Percentiles rank a stretch among this genome's conserved stretches.
Conservation (phyloP, 129 eudicot genomes). For the Ambrosia artemisiifolia region DNA sequence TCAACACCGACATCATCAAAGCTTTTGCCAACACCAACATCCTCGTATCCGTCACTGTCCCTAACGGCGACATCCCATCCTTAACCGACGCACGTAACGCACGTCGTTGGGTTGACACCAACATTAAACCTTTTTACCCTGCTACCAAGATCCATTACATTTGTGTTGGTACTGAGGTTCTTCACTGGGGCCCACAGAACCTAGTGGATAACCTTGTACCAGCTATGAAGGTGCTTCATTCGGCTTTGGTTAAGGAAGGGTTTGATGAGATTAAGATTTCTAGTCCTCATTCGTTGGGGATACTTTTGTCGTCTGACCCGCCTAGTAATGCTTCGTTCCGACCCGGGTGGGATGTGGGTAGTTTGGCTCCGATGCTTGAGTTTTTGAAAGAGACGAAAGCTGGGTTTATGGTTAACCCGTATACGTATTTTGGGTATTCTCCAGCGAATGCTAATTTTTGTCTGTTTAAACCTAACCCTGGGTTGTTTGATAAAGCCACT, state of each 20-base stretch:
- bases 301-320: constrained; percentile 52
- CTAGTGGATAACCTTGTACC: constrained; percentile 65
- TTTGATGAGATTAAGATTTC: constrained; percentile 55
- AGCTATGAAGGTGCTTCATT: constrained; percentile 65
- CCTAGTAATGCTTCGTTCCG: constrained; percentile 82
- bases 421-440: constrained; percentile 71
- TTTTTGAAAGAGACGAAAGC: constrained; percentile 56
- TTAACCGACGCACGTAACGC: constrained; percentile 50
- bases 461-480: constrained; percentile 48
- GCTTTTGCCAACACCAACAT: constrained; percentile 73
- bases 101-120: constrained; percentile 54
- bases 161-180: constrained; percentile 79
- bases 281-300: constrained; percentile 72
- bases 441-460: constrained; percentile 44
- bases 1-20: constrained; percentile 57
- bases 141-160: constrained; percentile 60
- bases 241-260: constrained; percentile 47
- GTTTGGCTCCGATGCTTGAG: constrained; percentile 64
- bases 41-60: constrained; percentile 73
- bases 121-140: constrained; percentile 66
- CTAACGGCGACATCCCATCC: constrained; percentile 79
- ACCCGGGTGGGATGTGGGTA: constrained; percentile 89
- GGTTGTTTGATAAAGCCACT: constrained; percentile 48
- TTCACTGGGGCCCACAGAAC: constrained; percentile 91
- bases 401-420: constrained; percentile 92